Base-by-base conservation (phyloP, 768 basidiomycete species). In the Chlorophyllum brunneum region DNA sequence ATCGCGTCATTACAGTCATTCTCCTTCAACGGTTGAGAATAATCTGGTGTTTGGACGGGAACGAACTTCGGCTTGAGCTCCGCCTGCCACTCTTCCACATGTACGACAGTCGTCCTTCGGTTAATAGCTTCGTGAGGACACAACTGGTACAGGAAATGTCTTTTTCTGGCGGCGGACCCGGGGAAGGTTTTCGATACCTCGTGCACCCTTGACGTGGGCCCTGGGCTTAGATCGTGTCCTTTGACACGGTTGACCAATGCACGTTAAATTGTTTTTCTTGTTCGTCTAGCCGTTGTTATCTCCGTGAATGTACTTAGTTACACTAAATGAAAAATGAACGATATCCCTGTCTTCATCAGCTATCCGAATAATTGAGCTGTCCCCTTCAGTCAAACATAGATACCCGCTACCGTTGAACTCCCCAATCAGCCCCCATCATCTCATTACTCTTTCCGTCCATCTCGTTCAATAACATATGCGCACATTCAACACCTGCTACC, bases 361-460 rank as follows among this genome's bases (percentile, higher is more conserved):
- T n/a, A n/a, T n/a, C n/a, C n/a, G n/a, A n/a, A n/a, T n/a, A n/a
- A n/a, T n/a, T n/a, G n/a, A n/a, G n/a, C n/a, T n/a, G n/a, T n/a
- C n/a, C n/a, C n/a, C n/a, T n/a, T n/a, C n/a, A n/a, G n/a, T n/a
- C n/a, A n/a, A n/a, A n/a, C n/a, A n/a, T n/a, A n/a, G n/a, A n/a
- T n/a, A n/a, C n/a, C n/a, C n/a, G n/a, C n/a, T n/a, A n/a, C n/a
- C n/a, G n/a, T n/a, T n/a, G 54, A n/a, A 66, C 54, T 22, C 65
- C 65, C 70, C 71, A 72, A 18, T 62, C 67, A 23, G 61, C 51
- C 23, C 63, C 64, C 23, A 75, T 62, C 73, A 75, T 73, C n/a
- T 60, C 62, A 29, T 75, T 73, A 48, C 70, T 72, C 45, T 56
- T 63, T 22, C 67, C 71, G n/a, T 65, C 67, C 10, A 64, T 58